Conservation (phyloP, 169 alveolate genomes). For the Amoebophrya sp. region DNA sequence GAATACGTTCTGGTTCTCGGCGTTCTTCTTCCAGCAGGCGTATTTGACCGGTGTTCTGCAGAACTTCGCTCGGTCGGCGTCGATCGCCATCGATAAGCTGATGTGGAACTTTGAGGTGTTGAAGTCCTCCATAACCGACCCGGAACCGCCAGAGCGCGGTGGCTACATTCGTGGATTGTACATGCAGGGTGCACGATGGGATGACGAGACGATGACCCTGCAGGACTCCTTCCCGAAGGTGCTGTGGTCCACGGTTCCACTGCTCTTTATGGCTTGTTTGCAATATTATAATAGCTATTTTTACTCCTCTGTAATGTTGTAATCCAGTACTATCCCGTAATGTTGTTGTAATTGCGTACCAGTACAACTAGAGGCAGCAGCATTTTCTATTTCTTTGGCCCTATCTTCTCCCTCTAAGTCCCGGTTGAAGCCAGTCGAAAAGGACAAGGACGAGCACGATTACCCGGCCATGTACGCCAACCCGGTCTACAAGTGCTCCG, state of each 20-base stretch:
- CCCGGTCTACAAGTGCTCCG: constrained; percentile 38
- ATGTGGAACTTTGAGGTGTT: constrained; percentile 61
- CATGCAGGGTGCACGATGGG: constrained; percentile 89
- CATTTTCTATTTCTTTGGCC: too few species aligned
- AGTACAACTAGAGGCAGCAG: too few species aligned
- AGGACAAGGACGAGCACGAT: constrained; percentile 37
- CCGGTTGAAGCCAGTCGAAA: constrained; percentile 48
- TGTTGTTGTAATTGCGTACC: too few species aligned
- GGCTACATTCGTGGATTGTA: constrained; percentile 78
- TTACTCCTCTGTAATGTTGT: too few species aligned
- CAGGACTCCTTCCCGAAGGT: constrained; percentile 58
- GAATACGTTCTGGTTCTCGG: neutral
- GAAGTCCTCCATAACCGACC: neutral
- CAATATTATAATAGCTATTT: too few species aligned
- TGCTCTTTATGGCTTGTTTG: too few species aligned
- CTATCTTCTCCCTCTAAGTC: too few species aligned
- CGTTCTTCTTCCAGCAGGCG: constrained; percentile 49
- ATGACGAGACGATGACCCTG: constrained; percentile 54
- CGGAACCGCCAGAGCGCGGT: constrained; percentile 65
- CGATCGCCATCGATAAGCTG: constrained; percentile 77
- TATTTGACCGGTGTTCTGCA: constrained; percentile 76
- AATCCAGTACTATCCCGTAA: too few species aligned
- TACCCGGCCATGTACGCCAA: neutral
- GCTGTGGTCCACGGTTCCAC: constrained; percentile 45
- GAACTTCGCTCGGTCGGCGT: constrained; percentile 76